Percentiles rank a stretch among this genome's conserved stretches.
Conservation (phyloP, 305 asterid genomes). For the Galium porrigens region DNA sequence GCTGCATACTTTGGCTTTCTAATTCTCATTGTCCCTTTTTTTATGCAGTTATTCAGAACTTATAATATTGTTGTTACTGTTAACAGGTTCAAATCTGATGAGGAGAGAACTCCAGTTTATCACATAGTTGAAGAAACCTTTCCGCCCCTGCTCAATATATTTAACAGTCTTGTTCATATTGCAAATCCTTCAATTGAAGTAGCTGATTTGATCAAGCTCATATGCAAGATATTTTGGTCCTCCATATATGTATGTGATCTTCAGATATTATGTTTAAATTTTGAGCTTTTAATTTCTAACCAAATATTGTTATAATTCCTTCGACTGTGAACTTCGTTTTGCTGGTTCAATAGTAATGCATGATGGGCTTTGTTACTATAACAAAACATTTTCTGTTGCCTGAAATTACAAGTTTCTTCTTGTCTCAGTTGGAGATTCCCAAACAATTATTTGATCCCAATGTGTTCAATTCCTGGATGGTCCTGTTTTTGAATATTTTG, state of each 20-base stretch:
- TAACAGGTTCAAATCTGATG: slow-evolving; percentile 94
- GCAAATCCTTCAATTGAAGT: slow-evolving; percentile 66
- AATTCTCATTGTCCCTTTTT: background rate
- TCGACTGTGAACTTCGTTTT: background rate
- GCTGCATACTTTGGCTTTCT: background rate
- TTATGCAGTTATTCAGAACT: slow-evolving; percentile 11
- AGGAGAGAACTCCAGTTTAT: slow-evolving; percentile 72
- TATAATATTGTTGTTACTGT: slow-evolving; percentile 9
- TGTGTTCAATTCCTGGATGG: slow-evolving; percentile 91
- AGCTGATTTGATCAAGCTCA: slow-evolving; percentile 85
- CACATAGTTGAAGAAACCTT: slow-evolving; percentile 87
- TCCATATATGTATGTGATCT: slow-evolving; percentile 64
- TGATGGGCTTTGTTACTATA: background rate
- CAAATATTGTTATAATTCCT: too few species aligned
- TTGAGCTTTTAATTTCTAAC: too few species aligned
- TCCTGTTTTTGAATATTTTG: slow-evolving; percentile 68
- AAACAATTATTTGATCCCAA: slow-evolving; percentile 76
- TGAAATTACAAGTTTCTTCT: slow-evolving; percentile 5
- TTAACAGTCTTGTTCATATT: slow-evolving; percentile 71
- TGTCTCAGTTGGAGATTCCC: slow-evolving; percentile 83
- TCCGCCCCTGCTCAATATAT: slow-evolving; percentile 69
- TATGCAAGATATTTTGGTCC: slow-evolving; percentile 98
- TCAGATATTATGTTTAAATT: background rate
- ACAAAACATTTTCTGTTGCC: background rate
- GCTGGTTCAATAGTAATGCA: too few species aligned